Evolutionary conservation across 345 rosid species (phyloP).

Genomic region (Populus ilicifolia): DNA sequence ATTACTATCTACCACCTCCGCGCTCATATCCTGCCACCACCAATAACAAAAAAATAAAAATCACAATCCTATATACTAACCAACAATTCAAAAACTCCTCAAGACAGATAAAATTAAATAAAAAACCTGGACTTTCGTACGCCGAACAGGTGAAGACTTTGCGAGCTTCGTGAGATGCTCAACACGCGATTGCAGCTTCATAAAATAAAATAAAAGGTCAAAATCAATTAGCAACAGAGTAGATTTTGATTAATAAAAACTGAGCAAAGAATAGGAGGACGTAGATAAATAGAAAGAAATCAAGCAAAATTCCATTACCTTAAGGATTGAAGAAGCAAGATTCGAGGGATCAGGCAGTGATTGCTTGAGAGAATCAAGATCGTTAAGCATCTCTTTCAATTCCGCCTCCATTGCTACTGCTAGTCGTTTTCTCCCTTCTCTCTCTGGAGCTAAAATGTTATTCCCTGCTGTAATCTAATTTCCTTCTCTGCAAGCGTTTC

Average conservation of each 20-base stretch:
- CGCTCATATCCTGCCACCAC: conserved; percentile 75
- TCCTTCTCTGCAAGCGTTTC: neutral
- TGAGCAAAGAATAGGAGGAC: neutral
- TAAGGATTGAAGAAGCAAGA: conserved; percentile 42
- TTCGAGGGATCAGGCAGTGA: conserved; percentile 52
- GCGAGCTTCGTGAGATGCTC: conserved; percentile 51
- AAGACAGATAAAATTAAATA: neutral
- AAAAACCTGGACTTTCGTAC: conserved; percentile 72
- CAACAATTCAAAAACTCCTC: neutral
- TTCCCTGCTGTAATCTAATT: neutral
- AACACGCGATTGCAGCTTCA: conserved; percentile 58
- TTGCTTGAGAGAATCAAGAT: conserved; percentile 53
- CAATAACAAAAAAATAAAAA: neutral
- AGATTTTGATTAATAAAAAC: too few relatives aligned
- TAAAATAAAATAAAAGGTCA: neutral
- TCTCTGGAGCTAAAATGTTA: neutral
- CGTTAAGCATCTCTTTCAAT: conserved; percentile 55
- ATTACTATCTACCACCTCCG: conserved; percentile 93
- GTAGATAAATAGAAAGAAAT: neutral
- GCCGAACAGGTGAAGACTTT: conserved; percentile 47
- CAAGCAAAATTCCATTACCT: conserved; percentile 35
- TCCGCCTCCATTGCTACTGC: conserved; percentile 58
- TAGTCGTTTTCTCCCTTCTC: neutral
- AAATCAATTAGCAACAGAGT: neutral
- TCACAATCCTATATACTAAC: neutral